These are phyloP conservation scores for Nicotiana paniculata DNA, from an alignment of 257 asterid genomes.

Conservation along the genomic window DNA sequence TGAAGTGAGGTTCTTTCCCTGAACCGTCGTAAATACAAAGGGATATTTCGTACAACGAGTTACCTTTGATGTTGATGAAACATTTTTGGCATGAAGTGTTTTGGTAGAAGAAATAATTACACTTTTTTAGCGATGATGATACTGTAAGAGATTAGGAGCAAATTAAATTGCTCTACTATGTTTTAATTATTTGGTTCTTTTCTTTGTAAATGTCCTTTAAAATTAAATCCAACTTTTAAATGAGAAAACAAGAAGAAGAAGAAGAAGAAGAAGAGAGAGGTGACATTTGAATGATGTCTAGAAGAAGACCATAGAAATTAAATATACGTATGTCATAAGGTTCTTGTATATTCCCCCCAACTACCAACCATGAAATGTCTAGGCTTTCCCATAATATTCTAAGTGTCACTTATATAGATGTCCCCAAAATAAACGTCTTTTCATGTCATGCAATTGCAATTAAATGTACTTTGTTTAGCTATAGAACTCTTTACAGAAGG, in stretches of 20 bases:
- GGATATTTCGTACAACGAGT: too few species aligned
- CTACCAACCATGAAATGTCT: conserved; percentile 37
- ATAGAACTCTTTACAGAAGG: conserved; percentile 49
- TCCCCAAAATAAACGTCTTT: conserved; percentile 41
- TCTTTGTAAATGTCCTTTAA: background rate
- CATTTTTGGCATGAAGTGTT: background rate
- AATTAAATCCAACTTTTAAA: background rate
- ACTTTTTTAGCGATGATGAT: background rate
- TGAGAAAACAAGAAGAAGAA: background rate
- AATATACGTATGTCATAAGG: conserved; percentile 2
- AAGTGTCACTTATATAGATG: conserved; percentile 11
- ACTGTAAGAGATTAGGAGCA: background rate
- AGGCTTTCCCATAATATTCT: conserved; percentile 9
- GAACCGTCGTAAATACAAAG: too few species aligned
- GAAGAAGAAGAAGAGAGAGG: background rate
- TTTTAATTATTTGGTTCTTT: background rate
- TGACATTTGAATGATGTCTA: conserved; percentile 9
- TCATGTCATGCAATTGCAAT: conserved; percentile 29
- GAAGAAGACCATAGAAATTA: conserved; percentile 16
- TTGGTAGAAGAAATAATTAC: background rate
- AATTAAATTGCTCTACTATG: background rate
- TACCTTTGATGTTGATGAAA: background rate
- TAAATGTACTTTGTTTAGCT: conserved; percentile 34
- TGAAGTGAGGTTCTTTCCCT: too few species aligned
- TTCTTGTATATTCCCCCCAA: conserved; percentile 31